Evolutionary conservation across 108 stramenopile genomes (phyloP).

Genomic region (Nannochloropsis oceanica): DNA sequence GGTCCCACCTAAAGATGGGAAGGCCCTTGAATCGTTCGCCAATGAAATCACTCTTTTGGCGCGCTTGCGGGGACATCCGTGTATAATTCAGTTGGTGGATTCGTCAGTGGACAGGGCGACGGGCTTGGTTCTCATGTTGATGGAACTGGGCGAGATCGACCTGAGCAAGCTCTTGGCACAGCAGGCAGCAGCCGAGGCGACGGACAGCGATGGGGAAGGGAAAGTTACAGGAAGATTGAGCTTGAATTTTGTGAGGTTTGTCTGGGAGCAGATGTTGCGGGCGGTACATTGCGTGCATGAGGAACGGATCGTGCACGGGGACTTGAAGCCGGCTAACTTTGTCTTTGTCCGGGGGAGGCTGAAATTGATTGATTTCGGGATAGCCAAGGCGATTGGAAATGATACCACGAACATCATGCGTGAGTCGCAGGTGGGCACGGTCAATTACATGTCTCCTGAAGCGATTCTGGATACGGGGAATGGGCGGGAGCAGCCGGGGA

Average conservation of each 20-base stretch:
- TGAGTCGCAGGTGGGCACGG: conserved; percentile 89
- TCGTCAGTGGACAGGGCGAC: conserved; percentile 75
- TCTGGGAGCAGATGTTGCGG: conserved; percentile 97
- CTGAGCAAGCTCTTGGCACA: conserved; percentile 73
- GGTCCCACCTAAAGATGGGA: conserved; percentile 49
- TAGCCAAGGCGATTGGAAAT: conserved; percentile 87
- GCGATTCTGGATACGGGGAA: conserved; percentile 74
- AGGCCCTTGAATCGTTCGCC: conserved; percentile 64
- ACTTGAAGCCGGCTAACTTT: conserved; percentile 69
- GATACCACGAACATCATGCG: conserved; percentile 95
- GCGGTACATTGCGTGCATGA: conserved; percentile 96
- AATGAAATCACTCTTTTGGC: conserved; percentile 87
- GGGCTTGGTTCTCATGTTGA: conserved; percentile 55
- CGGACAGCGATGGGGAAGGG: neutral
- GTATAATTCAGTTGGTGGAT: conserved; percentile 78
- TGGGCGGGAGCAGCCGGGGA: conserved; percentile 15
- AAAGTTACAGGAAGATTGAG: conserved; percentile 1
- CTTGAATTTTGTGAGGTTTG: conserved; percentile 79
- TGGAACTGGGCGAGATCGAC: conserved; percentile 94
- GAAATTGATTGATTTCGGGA: conserved; percentile 98
- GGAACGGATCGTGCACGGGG: conserved; percentile 89
- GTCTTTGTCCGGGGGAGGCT: conserved; percentile 59
- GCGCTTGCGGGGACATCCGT: conserved; percentile 64
- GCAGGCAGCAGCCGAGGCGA: conserved; percentile 41
- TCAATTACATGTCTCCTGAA: conserved; percentile 99